Evolutionary conservation across 768 basidiomycete genomes (phyloP), one percentile per base, ranked within the genome.

Genomic region (Tricholoma bakamatsutake): DNA sequence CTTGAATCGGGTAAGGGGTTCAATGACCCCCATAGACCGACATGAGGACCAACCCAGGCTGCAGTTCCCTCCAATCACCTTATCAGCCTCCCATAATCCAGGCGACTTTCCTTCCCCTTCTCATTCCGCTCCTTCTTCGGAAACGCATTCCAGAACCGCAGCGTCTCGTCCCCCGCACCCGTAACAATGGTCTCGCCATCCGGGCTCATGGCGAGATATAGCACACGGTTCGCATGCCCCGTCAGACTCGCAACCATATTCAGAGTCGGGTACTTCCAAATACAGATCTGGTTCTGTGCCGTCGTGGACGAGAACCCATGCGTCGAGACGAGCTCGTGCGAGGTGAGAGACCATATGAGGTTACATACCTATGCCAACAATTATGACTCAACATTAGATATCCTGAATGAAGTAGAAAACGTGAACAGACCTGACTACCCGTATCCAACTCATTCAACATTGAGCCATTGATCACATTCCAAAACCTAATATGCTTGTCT

Each of bases 131-230:
- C 86, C 60, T 75, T 80, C 70, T 83, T 85, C n/a, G 90, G 90
- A 65, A 99, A 98, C 0, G 93, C 94, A 68, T 93, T 96, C 96
- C 96, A 98, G 71, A 98, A 98, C 59, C 94, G 73, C 52, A 99
- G 73, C 3, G 96, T 99, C 73, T 98, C 96, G 69, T 99, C 96
- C 0, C 96, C 96, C 0, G 96, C 96, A 13, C 96, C 96, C 0
- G 95, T 98, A 27, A 98, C 97, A 59, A 98, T 98, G 0, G 95
- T 98, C 73, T 96, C 93, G 15, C 95, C 94, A 62, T 97, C 95
- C 0, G 95, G 95, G 64, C 87, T 90, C 91, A 95, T 94, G 3
- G 95, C 95, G n/a, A 98, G 85, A 68, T 96, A 96, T 31, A 98
- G 76, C 15, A 99, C 96, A 47, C 96, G 90, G 67, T 90, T 91